A percentile compares a stretch with the other conserved stretches of the same genome.
Conservation (phyloP, 2,329 filamentous ascomycete genomes). For the Aureobasidium sp. region DNA sequence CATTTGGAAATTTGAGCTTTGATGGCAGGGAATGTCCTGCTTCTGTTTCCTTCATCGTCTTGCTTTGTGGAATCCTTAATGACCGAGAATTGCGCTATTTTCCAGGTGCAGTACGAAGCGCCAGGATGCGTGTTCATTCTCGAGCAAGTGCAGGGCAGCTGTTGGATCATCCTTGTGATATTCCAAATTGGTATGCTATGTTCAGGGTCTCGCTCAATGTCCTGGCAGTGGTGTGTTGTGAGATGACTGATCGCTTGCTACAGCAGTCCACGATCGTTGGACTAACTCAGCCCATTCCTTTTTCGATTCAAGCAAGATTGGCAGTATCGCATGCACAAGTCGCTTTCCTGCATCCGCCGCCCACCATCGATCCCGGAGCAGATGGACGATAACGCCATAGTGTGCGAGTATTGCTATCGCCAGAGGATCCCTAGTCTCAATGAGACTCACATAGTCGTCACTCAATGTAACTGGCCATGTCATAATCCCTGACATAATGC, state of each 20-base stretch:
- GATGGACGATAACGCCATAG: not conserved
- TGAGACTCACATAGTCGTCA: not conserved
- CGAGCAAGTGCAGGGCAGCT: too few species aligned
- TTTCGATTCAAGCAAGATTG: not conserved
- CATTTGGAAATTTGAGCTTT: too few species aligned
- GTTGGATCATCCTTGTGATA: too few species aligned
- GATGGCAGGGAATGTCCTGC: too few species aligned
- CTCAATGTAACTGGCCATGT: not conserved
- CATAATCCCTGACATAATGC: not conserved
- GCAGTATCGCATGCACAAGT: not conserved
- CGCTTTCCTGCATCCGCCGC: not conserved
- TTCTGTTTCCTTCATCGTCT: too few species aligned
- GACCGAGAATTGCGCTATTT: too few species aligned
- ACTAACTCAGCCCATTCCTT: not conserved
- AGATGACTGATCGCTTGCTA: not conserved
- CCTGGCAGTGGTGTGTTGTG: not conserved
- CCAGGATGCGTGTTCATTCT: too few species aligned
- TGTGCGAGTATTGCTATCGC: not conserved
- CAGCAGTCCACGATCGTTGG: not conserved
- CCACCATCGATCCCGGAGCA: conserved; percentile 1
- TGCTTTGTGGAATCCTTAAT: too few species aligned
- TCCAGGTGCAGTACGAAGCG: too few species aligned
- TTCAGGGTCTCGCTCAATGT: too few species aligned
- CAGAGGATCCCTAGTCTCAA: not conserved
- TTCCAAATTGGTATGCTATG: too few species aligned